phyloP scores from a whole-genome alignment of 345 rosid species.

The Camelina hispida region DNA sequence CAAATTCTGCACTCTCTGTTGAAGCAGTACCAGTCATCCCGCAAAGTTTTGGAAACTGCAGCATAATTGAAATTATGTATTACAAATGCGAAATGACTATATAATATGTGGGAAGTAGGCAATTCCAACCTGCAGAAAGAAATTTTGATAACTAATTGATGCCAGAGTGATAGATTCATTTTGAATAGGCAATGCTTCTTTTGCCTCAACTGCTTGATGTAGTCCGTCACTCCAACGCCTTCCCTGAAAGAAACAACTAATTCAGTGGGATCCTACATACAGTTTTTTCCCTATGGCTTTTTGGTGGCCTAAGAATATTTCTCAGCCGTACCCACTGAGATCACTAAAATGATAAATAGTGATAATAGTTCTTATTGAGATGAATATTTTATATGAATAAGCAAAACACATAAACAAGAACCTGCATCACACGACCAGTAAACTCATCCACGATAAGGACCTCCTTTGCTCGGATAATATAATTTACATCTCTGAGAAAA shows the following conservation, averaged over 20 bases:
- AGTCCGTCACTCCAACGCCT: slow-evolving; percentile 99
- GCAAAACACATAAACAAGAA: slow-evolving; percentile 40
- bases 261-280: slow-evolving; percentile 20
- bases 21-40: slow-evolving; percentile 99
- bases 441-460: slow-evolving; percentile 98
- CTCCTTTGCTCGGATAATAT: slow-evolving; percentile 91
- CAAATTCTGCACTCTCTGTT: slow-evolving; percentile 95
- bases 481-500: slow-evolving; percentile 93
- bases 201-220: slow-evolving; percentile 99
- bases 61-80: slow-evolving; percentile 23
- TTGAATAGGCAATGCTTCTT: slow-evolving; percentile 95
- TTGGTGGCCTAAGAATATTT: not conserved
- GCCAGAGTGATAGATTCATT: slow-evolving; percentile 96
- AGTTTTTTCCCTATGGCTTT: not conserved
- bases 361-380: not conserved
- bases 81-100: slow-evolving; percentile 17
- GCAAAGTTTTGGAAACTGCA: slow-evolving; percentile 94
- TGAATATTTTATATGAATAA: slow-evolving; percentile 4
- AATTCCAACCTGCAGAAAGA: slow-evolving; percentile 89
- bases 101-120: slow-evolving; percentile 32
- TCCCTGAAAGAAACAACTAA: slow-evolving; percentile 57
- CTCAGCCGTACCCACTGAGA: slow-evolving; percentile 13
- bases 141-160: slow-evolving; percentile 96
- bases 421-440: slow-evolving; percentile 99
- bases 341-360: not conserved